phyloP scores from a whole-genome alignment of 2,329 filamentous ascomycete genomes.

The Fusarium sp. region DNA sequence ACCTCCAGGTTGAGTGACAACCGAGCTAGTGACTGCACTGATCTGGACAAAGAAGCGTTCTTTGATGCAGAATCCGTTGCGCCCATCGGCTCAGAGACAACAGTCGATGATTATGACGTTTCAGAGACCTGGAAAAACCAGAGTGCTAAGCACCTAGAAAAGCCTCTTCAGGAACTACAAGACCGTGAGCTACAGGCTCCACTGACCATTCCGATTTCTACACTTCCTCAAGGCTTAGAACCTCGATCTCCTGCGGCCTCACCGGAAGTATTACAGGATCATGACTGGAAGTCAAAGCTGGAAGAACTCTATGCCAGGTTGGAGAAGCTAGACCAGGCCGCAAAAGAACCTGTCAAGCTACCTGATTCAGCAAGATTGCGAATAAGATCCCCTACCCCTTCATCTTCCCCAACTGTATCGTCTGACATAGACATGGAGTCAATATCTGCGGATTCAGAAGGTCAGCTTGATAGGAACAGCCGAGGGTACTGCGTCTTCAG shows the following conservation, averaged over 20 bases:
- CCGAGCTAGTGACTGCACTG: constrained; percentile 45
- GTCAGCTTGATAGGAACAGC: neutral
- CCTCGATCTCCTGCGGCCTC: neutral
- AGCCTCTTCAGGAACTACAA: accelerated
- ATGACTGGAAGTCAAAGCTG: no score
- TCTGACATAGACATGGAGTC: neutral
- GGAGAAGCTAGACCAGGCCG: accelerated
- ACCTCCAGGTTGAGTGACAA: constrained; percentile 56
- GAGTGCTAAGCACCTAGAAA: neutral
- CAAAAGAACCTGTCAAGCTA: neutral
- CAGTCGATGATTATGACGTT: neutral
- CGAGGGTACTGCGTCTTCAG: neutral
- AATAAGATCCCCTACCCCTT: accelerated
- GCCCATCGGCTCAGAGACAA: neutral
- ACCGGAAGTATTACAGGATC: neutral
- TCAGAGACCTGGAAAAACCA: neutral
- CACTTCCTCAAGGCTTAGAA: accelerated
- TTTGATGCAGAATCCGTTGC: constrained; percentile 57
- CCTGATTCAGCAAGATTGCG: accelerated
- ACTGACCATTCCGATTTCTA: accelerated
- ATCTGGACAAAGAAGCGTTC: constrained; percentile 59
- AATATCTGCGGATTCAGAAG: neutral
- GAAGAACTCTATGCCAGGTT: no score
- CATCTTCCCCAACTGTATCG: neutral
- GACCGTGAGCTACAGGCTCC: accelerated